Base-by-base conservation (phyloP, 1,139 yeast genomes). In the Zygosaccharomyces sapae region DNA sequence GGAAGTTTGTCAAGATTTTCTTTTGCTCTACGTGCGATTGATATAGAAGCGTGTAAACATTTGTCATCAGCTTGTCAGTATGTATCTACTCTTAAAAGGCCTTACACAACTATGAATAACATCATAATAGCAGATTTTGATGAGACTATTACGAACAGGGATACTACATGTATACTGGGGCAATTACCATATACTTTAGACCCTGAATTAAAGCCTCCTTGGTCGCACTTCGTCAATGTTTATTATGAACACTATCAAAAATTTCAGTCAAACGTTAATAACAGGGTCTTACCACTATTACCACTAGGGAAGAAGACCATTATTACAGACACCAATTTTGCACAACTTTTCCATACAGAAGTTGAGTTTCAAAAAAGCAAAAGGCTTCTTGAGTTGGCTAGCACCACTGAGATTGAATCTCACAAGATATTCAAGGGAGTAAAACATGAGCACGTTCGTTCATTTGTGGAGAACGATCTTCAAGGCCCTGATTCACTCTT, bases 111-210 rank as follows among this genome's bases (percentile, higher is more conserved):
- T 31, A 48, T 51, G 49, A 50, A 45, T 20, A 47, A 55, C 27
- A 41, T 61, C 10, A 43, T 64, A 4, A 54, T 63, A 7, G 50
- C 61, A 5, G 68, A 65, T 45, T 65, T 63, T 43, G 68, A 65
- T 47, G 68, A 63, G 38, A 65, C 68, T 1, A 57, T 65, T 7
- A 63, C 68, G 2, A 45, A 42, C 7, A 44, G 46, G 16, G 68
- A 65, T 47, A 63, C 68, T 2, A 63, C 62, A 5, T 22, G 46
- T 18, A 33, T 54, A 5, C 33, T 63, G 5, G 65, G 60, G 3
- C 43, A 51, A 19, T 36, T 62, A 13, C 62, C 63, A 6, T 61
- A 59, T 38, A 31, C 25, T 4, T 22, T 52, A 24, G 54, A 55
- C 30, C 48, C 57, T 0, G 34, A 35, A n/a, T 25, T 51, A 6